Evolutionary conservation across 495 filamentous ascomycete species (phyloP), one percentile per base, ranked within the genome.

Genomic region (Neurospora sp.): DNA sequence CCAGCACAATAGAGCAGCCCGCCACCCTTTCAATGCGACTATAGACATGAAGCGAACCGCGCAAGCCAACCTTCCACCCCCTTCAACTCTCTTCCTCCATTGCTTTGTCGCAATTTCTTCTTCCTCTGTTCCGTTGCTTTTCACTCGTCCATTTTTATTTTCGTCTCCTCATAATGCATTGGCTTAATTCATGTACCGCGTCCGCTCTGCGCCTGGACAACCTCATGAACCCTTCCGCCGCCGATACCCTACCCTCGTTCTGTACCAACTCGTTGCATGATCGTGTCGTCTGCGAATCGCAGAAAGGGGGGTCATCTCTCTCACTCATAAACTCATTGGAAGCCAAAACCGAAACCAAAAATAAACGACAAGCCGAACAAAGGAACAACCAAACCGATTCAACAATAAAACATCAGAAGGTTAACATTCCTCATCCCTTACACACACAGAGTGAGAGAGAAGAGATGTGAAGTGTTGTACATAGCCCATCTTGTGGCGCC

Each of bases 11-110:
- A 66, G 27, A 66, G 27, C 22, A 18, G 27, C 53, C 53, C 27
- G 53, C 53, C 53, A 35, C 53, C 53, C 53, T 66, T 66, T 66
- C 53, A 66, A 66, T 66, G 18, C 53, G 53, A 66, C 53, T 66
- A 66, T 66, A 66, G 53, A 66, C 53, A 66, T 66, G 53, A 66
- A 66, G 31, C 53, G 53, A 66, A 66, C 53, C 27, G 53, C 35
- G 53, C 53, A 35, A 74, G 20, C 74, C 78, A 70, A 79, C 81
- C 68, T 35, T 66, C 14, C 12, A 73, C 77, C 20, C 76, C 73
- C 31, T 81, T 80, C 38, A 74, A 75, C 27, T 83, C 80, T 40
- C 73, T 78, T 20, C 78, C 78, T 75, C 53, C 14, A 37, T 66
- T 66, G 53, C 12, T 79, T 77, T 22, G 14, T 66, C 14, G 27